Base-by-base conservation (phyloP, 2,329 filamentous ascomycete species). In the Fusarium sp. region DNA sequence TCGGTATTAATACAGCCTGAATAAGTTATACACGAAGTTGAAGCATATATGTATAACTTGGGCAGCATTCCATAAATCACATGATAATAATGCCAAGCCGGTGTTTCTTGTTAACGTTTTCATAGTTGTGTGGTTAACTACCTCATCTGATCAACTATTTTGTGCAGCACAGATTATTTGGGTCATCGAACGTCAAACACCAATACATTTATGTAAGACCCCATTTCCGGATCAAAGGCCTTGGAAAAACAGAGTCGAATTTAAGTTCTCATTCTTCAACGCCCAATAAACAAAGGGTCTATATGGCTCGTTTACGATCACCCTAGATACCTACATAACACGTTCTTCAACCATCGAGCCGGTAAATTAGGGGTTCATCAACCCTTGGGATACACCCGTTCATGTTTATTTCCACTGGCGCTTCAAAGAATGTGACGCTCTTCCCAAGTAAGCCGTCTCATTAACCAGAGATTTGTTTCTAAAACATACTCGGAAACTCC, bases 331-430 rank as follows among this genome's bases (percentile, higher is more conserved):
- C 20, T 20, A 40, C 5, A 20, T 14, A 23, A 32, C n/a, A 53
- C 20, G 39, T 51, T 57, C 48, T 48, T 51, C 32, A 40, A 44
- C 54, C 35, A 27, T 6, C 32, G 17, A 50, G 23, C 68, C 20
- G 37, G 52, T 39, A 60, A 40, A 43, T 22, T 19, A 14, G 13
- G 44, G 27, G 19, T 35, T 37, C 41, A 44, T 20, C 22, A 48
- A 44, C 9, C 27, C 27, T 30, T 30, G 27, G 40, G 23, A 37
- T 37, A 37, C 62, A 45, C 40, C 60, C 30, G 20, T 43, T 47
- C 55, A 49, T 14, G 51, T 63, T 67, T 59, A 69, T 68, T 62
- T 67, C 66, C 66, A 69, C 65, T 25, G 14, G 32, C 30, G n/a
- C 49, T 17, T 14, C 17, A 6, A 70, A 67, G 66, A 70, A 68